Base-by-base conservation (phyloP, 495 filamentous ascomycete genomes). In the Aspergillus mulundensis region DNA sequence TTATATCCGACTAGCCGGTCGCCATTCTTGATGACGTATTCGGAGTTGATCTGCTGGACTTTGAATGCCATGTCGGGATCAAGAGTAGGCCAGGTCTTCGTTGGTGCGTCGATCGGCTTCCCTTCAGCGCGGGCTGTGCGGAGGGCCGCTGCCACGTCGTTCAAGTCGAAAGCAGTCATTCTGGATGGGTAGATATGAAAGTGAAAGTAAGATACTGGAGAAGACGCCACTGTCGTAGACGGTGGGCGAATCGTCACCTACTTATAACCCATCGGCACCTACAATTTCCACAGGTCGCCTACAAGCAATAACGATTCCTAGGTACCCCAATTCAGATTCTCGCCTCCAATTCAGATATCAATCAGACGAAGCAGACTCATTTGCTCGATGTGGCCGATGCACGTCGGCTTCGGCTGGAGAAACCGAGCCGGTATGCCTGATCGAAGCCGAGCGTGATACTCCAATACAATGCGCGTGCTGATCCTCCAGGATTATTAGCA, bases 1-100 rank as follows among this genome's bases (percentile, higher is more conserved):
- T 66, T 66, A 32, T 62, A 66, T 0, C 59, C 60, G 12, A 62
- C 60, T 21, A 66, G 16, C 11, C 60, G 50, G 34, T 66, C 60
- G 8, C 60, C 60, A 25, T 57, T 56, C 19, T 55, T 48, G 7
- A 62, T 25, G 30, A 55, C 59, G 15, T 62, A 21, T 1, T 48
- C 21, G 18, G 51, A 49, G 34, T 55, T 61, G 25, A 62, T 53
- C 14, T 52, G 40, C 34, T 62, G 60, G 12, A 66, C 42, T 44
- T 57, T 40, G 43, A 66, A 66, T 15, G 32, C 57, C 32, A 21
- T 34, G 36, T 62, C 60, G 20, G 60, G 59, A 20, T 60, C 38
- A 7, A 62, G 50, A 30, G 12, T 30, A 3, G 57, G 54, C 54
- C 60, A 62, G 14, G 59, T 60, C 47, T 65, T 65, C 15, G 54